Evolutionary conservation across 352 stramenopile species (phyloP), one percentile per base, ranked within the genome.

Genomic region (Aphanomyces invadans): DNA sequence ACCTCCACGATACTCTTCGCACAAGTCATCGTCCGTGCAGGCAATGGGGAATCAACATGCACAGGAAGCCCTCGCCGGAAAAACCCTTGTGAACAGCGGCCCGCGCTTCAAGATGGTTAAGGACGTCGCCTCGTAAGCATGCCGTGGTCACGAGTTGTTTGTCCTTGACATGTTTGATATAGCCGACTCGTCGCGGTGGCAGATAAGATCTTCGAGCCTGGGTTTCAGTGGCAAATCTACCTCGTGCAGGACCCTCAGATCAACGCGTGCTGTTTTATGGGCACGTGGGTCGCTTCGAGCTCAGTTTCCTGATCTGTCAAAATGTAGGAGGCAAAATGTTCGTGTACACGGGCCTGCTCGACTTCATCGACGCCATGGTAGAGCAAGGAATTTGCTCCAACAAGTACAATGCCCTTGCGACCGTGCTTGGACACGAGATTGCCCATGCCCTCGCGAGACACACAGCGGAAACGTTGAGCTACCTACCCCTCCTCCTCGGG

Each of bases 341-440:
- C 67, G 71, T 89, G 25, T 77, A 87, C 64, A 82, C 78, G 32
- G 80, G 80, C 2, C 80, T 89, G n/a, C 70, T 89, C 29, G 74
- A 87, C 69, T 57, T 86, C 62, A 83, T 89, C 52, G 80, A 89
- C 57, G 74, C 73, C 52, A 78, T 77, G 1, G 78, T 87, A 17
- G 75, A 81, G 32, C 77, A 83, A 32, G 77, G 74, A n/a, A 76
- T 83, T 60, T 75, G 76, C 60, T 68, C 60, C 48, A 83, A 68
- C 71, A 83, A 80, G 59, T 79, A 89, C 52, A 79, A 87, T 69
- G 78, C 80, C 15, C 73, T 89, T 15, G 80, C 80, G 0, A 79
- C 86, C n/a, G 78, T 89, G 39, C 49, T 89, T 44, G 73, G 78
- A 10, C 80, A 89, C 62, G 80, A 89, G 61, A 86, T 89, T 62